phyloP scores from a whole-genome alignment of 306 rosid species.

The Prunus salicina region DNA sequence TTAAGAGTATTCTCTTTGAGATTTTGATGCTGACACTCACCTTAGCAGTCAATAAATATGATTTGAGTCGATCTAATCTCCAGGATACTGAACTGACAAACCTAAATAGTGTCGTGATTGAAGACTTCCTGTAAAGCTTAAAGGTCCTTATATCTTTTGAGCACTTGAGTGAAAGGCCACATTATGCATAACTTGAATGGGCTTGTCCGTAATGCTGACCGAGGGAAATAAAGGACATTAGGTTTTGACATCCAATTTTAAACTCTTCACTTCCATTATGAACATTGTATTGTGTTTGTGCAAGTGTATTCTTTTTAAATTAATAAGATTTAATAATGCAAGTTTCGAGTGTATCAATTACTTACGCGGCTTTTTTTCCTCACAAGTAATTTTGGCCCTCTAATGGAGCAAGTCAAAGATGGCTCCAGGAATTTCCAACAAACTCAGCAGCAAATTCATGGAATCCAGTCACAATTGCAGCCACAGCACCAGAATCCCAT shows the following conservation, averaged over 20 bases:
- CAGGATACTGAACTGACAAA: not conserved
- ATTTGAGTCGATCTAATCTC: not conserved
- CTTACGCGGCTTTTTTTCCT: constrained; percentile 16
- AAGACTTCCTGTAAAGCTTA: not conserved
- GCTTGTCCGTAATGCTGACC: not conserved
- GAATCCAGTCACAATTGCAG: constrained; percentile 60
- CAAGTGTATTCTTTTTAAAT: not conserved
- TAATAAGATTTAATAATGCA: not conserved
- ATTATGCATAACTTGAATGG: not conserved
- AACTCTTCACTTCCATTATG: constrained; percentile 1
- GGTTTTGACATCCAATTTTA: not conserved
- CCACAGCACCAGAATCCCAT: constrained; percentile 61
- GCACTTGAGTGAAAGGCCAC: not conserved
- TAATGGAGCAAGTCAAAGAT: constrained; percentile 74
- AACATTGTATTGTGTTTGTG: not conserved
- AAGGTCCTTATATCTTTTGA: not conserved
- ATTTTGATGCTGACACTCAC: not conserved
- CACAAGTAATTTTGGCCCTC: constrained; percentile 63
- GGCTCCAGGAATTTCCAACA: constrained; percentile 66
- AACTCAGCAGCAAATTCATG: constrained; percentile 61
- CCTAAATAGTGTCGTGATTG: not conserved
- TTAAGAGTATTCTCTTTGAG: not conserved
- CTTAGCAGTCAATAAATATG: not conserved
- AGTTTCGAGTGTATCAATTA: not conserved
- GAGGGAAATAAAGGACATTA: not conserved